These are phyloP conservation scores for Hyaloscypha finlandica DNA, from an alignment of 495 filamentous ascomycete species.

Conservation along the genomic window DNA sequence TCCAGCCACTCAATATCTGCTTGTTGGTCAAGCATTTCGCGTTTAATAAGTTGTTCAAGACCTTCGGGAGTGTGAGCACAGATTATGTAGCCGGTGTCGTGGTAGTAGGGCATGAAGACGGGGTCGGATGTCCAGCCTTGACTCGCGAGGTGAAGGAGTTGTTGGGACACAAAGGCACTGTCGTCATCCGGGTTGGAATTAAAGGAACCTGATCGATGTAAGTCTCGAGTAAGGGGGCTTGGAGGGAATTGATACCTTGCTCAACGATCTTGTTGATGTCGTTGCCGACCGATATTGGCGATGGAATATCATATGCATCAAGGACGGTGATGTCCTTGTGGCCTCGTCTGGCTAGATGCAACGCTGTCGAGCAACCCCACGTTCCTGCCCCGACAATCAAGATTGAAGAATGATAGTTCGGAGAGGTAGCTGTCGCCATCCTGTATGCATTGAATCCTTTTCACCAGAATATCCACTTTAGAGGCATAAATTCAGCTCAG, in stretches of 20 bases:
- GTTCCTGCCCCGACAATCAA: constrained; percentile 52
- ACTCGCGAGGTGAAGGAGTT: constrained; percentile 41
- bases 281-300: constrained; percentile 52
- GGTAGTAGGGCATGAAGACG: constrained; percentile 51
- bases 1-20: constrained; percentile 27
- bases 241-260: constrained; percentile 37
- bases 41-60: constrained; percentile 41
- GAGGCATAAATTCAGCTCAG: no score
- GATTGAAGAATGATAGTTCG: constrained; percentile 28
- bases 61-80: constrained; percentile 42
- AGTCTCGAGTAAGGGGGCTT: background rate
- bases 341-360: constrained; percentile 51
- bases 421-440: background rate
- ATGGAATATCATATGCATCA: constrained; percentile 47
- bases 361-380: constrained; percentile 55
- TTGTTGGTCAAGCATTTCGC: constrained; percentile 37
- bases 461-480: no score
- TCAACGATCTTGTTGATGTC: constrained; percentile 61
- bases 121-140: constrained; percentile 50
- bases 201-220: constrained; percentile 10
- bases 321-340: constrained; percentile 49
- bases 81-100: constrained; percentile 48
- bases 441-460: no score
- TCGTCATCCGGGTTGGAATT: constrained; percentile 32
- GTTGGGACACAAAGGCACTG: constrained; percentile 39